Conservation (phyloP, 202 grass and related monocot species). For the Carex arenaria region DNA sequence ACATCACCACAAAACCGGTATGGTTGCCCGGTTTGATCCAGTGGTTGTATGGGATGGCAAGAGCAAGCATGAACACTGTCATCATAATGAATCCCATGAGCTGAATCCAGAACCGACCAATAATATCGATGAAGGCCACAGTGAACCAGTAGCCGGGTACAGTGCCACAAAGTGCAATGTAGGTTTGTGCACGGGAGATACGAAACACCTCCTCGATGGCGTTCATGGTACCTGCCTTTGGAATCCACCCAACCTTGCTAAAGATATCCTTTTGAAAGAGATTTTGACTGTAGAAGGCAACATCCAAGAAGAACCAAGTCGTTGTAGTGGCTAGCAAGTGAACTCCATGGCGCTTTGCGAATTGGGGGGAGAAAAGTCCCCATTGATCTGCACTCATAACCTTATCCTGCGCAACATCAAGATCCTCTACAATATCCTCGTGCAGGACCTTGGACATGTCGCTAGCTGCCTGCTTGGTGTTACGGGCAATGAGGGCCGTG, state of each 20-base stretch:
- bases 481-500: conserved; percentile 64
- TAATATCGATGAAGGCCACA: background rate
- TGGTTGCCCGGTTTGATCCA: conserved; percentile 26
- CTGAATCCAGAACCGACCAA: conserved; percentile 37
- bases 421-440: conserved; percentile 20
- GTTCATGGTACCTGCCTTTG: conserved; percentile 50
- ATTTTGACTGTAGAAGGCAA: conserved; percentile 80
- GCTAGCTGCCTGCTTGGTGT: conserved; percentile 45
- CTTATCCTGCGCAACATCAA: background rate
- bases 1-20: conserved; percentile 29
- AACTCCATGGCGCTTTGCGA: conserved; percentile 47
- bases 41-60: conserved; percentile 37
- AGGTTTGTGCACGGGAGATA: conserved; percentile 62
- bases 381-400: conserved; percentile 15
- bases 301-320: conserved; percentile 74
- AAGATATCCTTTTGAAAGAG: conserved; percentile 88
- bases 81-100: conserved; percentile 33
- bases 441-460: conserved; percentile 73
- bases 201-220: conserved; percentile 74
- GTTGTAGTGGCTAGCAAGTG: conserved; percentile 65
- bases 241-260: conserved; percentile 62
- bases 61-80: conserved; percentile 36
- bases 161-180: conserved; percentile 80
- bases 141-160: conserved; percentile 56
- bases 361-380: conserved; percentile 68